Evolutionary conservation across 371 early-diverging fungal species (phyloP), one percentile per base, ranked within the genome.

Genomic region (Mucor circinelloides): DNA sequence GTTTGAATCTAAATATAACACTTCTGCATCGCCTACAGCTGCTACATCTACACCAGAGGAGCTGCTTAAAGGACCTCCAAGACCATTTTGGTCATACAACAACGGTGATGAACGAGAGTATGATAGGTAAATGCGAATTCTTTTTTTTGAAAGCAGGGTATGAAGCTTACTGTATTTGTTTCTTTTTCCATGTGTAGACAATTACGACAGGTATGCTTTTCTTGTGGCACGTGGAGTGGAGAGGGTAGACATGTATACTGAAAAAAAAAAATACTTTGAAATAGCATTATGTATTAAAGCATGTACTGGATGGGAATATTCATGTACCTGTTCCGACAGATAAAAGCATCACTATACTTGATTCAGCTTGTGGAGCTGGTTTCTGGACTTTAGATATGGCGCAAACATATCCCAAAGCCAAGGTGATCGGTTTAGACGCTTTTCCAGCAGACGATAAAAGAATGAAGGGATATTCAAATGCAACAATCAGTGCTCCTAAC

Each of bases 321-420:
- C 69, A 73, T 55, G 67, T 69, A 21, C 67, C 69, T n/a, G 23
- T 69, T 3, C 4, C 56, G n/a, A 46, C 36, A 21, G 61, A 63
- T 55, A 44, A 50, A 15, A 52, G 59, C 6, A 48, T 59, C 6
- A 66, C 57, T 3, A 50, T 73, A 31, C 48, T 73, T 1, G 70
- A 73, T 27, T 52, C 63, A 25, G 73, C 64, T 15, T 73, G 73
- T 50, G 73, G 73, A 15, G 73, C 60, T 28, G 76, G 76, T 2
- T 57, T 75, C 48, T 75, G 76, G 76, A 66, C 76, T n/a, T 46
- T 67, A 21, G 76, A 75, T 34, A 72, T 72, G 57, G 69, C 70
- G 7, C 50, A 67, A 27, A 31, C 63, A 13, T 72, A 63, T 55
- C 76, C 76, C n/a, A 63, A 69, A 54, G 73, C 76, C 2, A 66